phyloP scores from a whole-genome alignment of 345 rosid species.

The Schrenkiella parvula region DNA sequence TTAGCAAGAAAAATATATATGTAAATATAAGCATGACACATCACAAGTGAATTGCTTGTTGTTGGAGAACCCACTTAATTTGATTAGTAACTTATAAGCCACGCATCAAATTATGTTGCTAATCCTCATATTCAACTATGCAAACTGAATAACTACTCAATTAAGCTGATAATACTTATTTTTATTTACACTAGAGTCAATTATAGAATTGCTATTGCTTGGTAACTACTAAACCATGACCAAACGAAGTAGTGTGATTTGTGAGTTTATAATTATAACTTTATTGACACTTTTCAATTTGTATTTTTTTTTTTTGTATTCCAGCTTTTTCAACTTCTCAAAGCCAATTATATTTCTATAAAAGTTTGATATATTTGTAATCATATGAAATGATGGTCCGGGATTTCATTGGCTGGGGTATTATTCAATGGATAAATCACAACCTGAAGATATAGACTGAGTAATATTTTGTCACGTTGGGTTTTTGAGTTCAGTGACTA shows the following conservation, averaged over 20 bases:
- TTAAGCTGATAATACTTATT: not conserved
- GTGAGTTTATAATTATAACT: conserved; percentile 7
- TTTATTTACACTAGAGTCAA: not conserved
- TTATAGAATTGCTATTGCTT: conserved; percentile 6
- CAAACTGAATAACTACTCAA: not conserved
- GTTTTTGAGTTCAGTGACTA: conserved; percentile 8
- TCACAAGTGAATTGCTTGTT: conserved; percentile 2
- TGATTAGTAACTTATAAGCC: conserved; percentile 24
- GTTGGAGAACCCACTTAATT: not conserved
- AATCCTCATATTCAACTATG: not conserved
- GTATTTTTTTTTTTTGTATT: not conserved
- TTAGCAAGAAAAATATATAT: too few relatives aligned
- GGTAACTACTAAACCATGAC: conserved; percentile 18
- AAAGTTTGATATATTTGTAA: not conserved
- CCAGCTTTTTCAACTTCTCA: not conserved
- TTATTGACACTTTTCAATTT: conserved; percentile 10
- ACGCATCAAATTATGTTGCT: conserved; percentile 12
- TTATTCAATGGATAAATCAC: conserved; percentile 1
- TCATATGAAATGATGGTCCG: conserved; percentile 4
- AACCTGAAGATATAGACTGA: not conserved
- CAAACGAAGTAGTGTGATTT: conserved; percentile 5
- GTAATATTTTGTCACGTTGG: not conserved
- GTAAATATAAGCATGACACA: conserved; percentile 12
- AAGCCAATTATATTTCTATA: not conserved
- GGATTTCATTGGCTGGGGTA: conserved; percentile 4